Evolutionary conservation across 73 alveolate species (phyloP).

Genomic region (Paramecium caudatum): DNA sequence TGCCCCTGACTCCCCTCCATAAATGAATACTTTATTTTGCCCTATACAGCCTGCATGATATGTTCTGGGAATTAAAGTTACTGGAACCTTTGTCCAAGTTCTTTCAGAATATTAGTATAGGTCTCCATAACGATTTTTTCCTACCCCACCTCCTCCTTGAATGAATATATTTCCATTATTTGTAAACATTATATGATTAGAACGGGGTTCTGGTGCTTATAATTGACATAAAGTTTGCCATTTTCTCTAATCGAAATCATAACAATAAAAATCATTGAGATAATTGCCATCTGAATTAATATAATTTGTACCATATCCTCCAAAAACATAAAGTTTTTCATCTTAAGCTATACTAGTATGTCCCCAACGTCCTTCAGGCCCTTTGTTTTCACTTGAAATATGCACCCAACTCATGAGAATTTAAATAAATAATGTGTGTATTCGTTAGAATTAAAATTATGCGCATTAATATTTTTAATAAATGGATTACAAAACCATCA

Average conservation of each 20-base stretch:
- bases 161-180: conserved; percentile 13
- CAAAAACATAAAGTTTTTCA: conserved; percentile 46
- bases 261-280: conserved; percentile 34
- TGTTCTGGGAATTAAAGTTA: conserved; percentile 39
- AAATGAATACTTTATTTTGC: conserved; percentile 2
- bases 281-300: background rate
- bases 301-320: conserved; percentile 42
- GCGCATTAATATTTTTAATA: conserved; percentile 12
- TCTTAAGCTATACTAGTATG: background rate
- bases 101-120: background rate
- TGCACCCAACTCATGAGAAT: conserved; percentile 17
- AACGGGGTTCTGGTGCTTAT: conserved; percentile 24
- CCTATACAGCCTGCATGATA: conserved; percentile 63
- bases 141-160: conserved; percentile 20
- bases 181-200: conserved; percentile 50
- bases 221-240: background rate
- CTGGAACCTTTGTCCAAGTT: background rate
- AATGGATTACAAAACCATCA: conserved; percentile 59
- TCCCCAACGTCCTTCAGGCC: conserved; percentile 59
- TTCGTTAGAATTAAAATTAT: conserved; percentile 21
- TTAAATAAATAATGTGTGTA: background rate
- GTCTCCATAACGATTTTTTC: background rate
- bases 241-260: conserved; percentile 1
- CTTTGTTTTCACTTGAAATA: background rate
- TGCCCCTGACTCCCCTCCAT: conserved; percentile 38